Base-by-base conservation (phyloP, 2,329 filamentous ascomycete species). In the Cadophora luteo-olivacea region DNA sequence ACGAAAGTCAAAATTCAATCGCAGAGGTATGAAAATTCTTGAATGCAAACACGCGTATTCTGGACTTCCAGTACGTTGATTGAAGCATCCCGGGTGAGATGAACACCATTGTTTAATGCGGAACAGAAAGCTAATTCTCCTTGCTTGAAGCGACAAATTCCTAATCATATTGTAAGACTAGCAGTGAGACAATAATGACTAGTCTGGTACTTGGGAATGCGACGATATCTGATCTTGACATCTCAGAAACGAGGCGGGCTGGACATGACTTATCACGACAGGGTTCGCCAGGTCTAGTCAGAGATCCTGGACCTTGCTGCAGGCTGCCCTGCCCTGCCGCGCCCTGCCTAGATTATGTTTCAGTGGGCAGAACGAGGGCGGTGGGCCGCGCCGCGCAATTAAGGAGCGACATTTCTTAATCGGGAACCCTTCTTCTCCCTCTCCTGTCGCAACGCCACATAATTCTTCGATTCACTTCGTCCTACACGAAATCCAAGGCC, bases 381-480 rank as follows among this genome's bases (percentile, higher is more conserved):
- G 52, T 25, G 57, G 57, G n/a, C 11, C n/a, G n/a, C 55, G 55
- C 36, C 19, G 33, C 55, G 55, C 55, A 36, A 36, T 41, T 38
- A 60, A 36, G 55, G 33, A 38, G 33, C 33, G 14, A 60, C 33
- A 41, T 41, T 60, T 60, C 33, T 41, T 25, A 19, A 29, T 38
- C 8, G 22, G 12, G 36, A 29, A 25, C 33, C 11, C 22, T 12
- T 11, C 32, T 9, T 32, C 32, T 24, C 33, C 22, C n/a, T 36
- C 36, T 41, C 22, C 57, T 60, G 11, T 41, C 36, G 22, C 57
- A 58, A 38, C 55, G n/a, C 55, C 33, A 38, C n/a, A 38, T 29
- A n/a, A 45, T 11, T 57, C 51, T 54, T 29, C 24, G 11, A 54
- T 33, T 33, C 16, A 32, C 25, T n/a, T 33, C 25, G 52, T 55